Conservation (phyloP, 495 filamentous ascomycete species). For the Xanthoparmelia taractica region DNA sequence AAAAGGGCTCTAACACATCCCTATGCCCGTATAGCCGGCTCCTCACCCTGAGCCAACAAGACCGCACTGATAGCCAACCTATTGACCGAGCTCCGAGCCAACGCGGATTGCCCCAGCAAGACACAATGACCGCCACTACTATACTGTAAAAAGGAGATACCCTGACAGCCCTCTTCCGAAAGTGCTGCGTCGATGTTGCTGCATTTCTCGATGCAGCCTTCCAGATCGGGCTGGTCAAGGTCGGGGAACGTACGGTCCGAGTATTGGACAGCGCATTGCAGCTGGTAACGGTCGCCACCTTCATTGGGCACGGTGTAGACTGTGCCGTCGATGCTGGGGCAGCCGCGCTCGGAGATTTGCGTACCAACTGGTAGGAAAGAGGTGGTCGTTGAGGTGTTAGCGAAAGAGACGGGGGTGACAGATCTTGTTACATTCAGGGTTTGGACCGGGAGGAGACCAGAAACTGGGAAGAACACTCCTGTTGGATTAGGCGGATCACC, state of each 20-base stretch:
- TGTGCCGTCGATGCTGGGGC: background rate
- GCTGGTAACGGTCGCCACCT: background rate
- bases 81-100: background rate
- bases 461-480: too few relatives aligned
- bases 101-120: background rate
- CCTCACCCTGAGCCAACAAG: background rate
- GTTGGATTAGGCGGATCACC: too few relatives aligned
- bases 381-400: too few relatives aligned
- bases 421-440: background rate
- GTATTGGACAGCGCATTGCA: background rate
- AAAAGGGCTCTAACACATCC: too few relatives aligned
- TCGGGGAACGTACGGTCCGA: background rate
- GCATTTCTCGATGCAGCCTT: background rate
- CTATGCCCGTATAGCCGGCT: too few relatives aligned
- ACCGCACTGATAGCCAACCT: background rate
- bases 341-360: background rate
- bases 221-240: background rate
- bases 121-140: background rate
- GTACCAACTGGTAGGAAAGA: background rate
- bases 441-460: too few relatives aligned
- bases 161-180: background rate
- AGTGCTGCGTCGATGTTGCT: background rate
- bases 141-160: background rate
- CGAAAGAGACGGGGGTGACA: too few relatives aligned
- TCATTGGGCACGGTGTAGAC: background rate